Evolutionary conservation across 495 filamentous ascomycete species (phyloP).

Genomic region (Opeltia flavorubescens): DNA sequence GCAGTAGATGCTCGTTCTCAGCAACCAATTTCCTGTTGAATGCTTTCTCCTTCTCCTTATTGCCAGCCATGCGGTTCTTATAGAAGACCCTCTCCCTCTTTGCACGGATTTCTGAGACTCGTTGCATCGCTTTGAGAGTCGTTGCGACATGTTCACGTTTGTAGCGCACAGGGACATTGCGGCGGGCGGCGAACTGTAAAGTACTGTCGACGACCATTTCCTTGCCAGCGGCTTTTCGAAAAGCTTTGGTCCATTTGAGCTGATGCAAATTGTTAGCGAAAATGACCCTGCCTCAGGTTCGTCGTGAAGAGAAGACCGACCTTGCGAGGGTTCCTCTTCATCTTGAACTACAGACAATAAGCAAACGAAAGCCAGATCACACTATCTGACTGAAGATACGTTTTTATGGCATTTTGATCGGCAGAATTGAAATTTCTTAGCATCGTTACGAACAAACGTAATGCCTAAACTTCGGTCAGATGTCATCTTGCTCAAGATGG

Average conservation of each 20-base stretch:
- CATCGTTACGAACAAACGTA: slow-evolving; percentile 73
- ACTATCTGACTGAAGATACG: slow-evolving; percentile 17
- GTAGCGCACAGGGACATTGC: slow-evolving; percentile 92
- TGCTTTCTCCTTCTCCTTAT: slow-evolving; percentile 61
- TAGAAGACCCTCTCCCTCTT: slow-evolving; percentile 81
- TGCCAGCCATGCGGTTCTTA: slow-evolving; percentile 81
- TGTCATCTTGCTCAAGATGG: not conserved
- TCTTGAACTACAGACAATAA: slow-evolving; percentile 53
- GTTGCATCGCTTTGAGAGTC: slow-evolving; percentile 83
- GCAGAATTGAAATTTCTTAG: slow-evolving; percentile 59
- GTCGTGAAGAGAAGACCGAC: slow-evolving; percentile 7
- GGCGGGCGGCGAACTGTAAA: slow-evolving; percentile 77
- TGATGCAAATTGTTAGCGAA: slow-evolving; percentile 21
- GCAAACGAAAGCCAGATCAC: not conserved
- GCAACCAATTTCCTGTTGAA: slow-evolving; percentile 76
- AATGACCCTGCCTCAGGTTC: not conserved
- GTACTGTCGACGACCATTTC: slow-evolving; percentile 93
- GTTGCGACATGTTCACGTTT: slow-evolving; percentile 75
- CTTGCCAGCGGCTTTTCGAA: slow-evolving; percentile 65
- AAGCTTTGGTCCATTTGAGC: slow-evolving; percentile 78
- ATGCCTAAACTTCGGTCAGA: slow-evolving; percentile 37
- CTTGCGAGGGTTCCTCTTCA: slow-evolving; percentile 79
- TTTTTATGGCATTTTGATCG: slow-evolving; percentile 90
- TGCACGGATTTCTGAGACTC: slow-evolving; percentile 72
- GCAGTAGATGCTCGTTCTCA: slow-evolving; percentile 79